Base-by-base conservation (phyloP, 768 basidiomycete species). In the Agrocybe pediades region DNA sequence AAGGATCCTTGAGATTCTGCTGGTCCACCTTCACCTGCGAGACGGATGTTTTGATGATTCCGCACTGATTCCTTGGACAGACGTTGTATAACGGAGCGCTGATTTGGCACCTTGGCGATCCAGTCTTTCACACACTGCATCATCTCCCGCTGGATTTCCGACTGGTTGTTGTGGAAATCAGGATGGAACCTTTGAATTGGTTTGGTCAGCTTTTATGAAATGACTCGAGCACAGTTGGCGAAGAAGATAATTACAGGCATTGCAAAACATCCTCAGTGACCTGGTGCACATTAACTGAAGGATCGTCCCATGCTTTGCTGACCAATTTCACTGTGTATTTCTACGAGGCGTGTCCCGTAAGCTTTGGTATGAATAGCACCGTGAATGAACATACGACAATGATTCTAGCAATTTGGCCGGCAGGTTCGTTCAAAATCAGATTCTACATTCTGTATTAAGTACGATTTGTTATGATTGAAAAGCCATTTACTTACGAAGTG, bases 401-500 rank as follows among this genome's bases (percentile, higher is more conserved):
- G 53, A 84, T 74, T 61, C 79, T 83, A 1, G 89, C 91, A 30
- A 93, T 64, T 55, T 83, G 74, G 0, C 92, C 91, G 6, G 92
- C 92, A 2, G 90, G 88, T 63, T 92, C 88, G 58, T 94, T 94
- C 15, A 94, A 71, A 44, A 90, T 86, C 23, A 90, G 73, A 65
- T 90, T 88, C 88, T 88, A 21, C n/a, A 49, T 25, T 16, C 5
- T 19, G 25, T 39, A 51, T 52, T 46, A 54, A 27, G n/a, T n/a
- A n/a, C n/a, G n/a, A n/a, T n/a, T n/a, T n/a, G n/a, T n/a, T n/a
- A n/a, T n/a, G n/a, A n/a, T n/a, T n/a, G n/a, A n/a, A n/a, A n/a
- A n/a, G n/a, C n/a, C n/a, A n/a, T n/a, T n/a, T n/a, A 77, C 86
- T 62, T 59, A 89, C 89, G 60, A 92, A 92, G 62, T 94, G 90